These are phyloP conservation scores for Physaria fendleri DNA, from an alignment of 345 rosid species.

Conservation along the genomic window DNA sequence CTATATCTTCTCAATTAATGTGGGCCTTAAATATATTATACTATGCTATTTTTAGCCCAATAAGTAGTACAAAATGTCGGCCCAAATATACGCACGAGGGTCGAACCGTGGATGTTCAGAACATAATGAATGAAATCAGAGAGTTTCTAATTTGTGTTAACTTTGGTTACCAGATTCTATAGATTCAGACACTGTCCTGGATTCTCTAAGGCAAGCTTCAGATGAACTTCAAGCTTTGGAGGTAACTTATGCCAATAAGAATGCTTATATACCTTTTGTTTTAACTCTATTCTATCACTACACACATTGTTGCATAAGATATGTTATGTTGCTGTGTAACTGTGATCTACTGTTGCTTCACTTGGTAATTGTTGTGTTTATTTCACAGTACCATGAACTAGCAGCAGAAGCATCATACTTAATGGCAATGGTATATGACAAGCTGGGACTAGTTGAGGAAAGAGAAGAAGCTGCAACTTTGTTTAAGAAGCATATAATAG, in stretches of 20 bases:
- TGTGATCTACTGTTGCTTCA: background rate
- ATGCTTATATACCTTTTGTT: conserved; percentile 1
- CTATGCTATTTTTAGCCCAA: no score
- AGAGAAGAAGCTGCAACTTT: conserved; percentile 80
- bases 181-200: conserved; percentile 60
- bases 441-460: conserved; percentile 46
- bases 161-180: conserved; percentile 41
- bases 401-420: conserved; percentile 77
- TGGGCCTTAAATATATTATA: no score
- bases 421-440: conserved; percentile 62
- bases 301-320: background rate
- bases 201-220: conserved; percentile 74
- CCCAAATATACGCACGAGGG: no score
- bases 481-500: conserved; percentile 59
- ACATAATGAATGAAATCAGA: background rate
- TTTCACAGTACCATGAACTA: conserved; percentile 74
- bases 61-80: no score
- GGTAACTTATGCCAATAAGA: conserved; percentile 38
- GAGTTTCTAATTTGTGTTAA: conserved; percentile 6
- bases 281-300: background rate
- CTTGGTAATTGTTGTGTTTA: background rate
- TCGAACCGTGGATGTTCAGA: conserved; percentile 5
- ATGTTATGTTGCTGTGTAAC: background rate
- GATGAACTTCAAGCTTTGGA: conserved; percentile 73
- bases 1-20: no score